Conservation (phyloP, 1,139 yeast genomes). For the Magnusiomyces sp. region DNA sequence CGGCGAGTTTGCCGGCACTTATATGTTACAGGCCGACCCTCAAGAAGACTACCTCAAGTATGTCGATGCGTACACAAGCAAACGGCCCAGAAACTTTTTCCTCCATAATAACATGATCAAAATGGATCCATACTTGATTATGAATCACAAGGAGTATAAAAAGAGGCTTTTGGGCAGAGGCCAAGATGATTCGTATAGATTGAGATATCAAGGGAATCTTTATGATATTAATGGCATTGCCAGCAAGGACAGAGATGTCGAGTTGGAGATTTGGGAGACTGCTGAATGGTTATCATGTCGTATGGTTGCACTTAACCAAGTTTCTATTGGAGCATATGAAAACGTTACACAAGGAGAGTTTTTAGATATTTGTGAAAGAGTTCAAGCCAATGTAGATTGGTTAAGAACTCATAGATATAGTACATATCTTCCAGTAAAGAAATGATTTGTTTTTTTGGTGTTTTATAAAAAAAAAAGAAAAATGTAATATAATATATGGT, state of each 20-base stretch:
- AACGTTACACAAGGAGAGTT: constrained; percentile 41
- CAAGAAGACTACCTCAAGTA: constrained; percentile 41
- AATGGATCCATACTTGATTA: constrained; percentile 40
- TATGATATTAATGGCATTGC: not conserved
- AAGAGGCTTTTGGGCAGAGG: constrained; percentile 39
- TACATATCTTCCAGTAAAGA: no score
- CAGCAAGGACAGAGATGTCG: constrained; percentile 40
- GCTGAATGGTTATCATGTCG: constrained; percentile 52
- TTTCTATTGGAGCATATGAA: no score
- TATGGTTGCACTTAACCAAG: constrained; percentile 36
- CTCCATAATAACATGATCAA: constrained; percentile 63
- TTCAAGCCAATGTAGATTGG: constrained; percentile 27
- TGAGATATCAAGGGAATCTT: not conserved
- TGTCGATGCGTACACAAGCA: constrained; percentile 13
- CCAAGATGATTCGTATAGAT: constrained; percentile 33
- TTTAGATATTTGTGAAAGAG: constrained; percentile 22
- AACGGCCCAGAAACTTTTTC: constrained; percentile 41
- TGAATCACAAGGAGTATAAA: constrained; percentile 8
- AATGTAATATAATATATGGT: no score
- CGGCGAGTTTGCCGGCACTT: constrained; percentile 47
- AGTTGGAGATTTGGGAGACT: constrained; percentile 51
- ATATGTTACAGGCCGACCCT: constrained; percentile 71
- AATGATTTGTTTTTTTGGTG: no score
- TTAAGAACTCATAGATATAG: no score
- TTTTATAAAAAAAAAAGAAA: no score